Base-by-base conservation (phyloP, 2,329 filamentous ascomycete genomes). In the Colletotrichum cordylinicola region DNA sequence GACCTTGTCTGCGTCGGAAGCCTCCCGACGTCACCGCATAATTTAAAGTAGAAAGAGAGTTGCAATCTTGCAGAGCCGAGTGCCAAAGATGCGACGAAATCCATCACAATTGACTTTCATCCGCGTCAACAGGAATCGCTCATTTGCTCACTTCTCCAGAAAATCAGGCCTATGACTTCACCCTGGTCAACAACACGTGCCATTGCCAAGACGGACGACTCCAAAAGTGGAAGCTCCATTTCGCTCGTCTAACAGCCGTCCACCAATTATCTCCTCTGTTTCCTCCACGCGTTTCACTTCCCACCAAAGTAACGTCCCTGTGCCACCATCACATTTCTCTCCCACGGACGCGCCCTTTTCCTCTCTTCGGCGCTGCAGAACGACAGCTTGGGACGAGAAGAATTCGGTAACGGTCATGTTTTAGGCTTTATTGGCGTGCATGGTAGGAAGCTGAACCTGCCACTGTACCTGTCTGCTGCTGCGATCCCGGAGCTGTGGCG, bases 131-230 rank as follows among this genome's bases (percentile, higher is more conserved):
- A 52, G 0, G n/a, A 52, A 52, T 0, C n/a, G 6, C 43, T 4
- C 55, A 58, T 29, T 12, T 8, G 21, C 27, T 0, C 6, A 0
- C 27, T 58, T 4, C 21, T 29, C 27, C 55, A 29, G 55, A 58
- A 35, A 24, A 43, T 48, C 43, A 7, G 6, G 33, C 39, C 35
- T 13, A 56, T 68, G 39, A 64, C 33, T 64, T 43, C 43, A 64
- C 43, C 56, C 29, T n/a, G 2, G 64, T 8, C 33, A 7, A 1
- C 33, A 62, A n/a, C 70, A 60, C 64, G 35, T 69, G 58, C 64
- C 56, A 37, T 8, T 39, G 74, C 74, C 70, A 76, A 76, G 74
- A 73, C 70, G 64, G 64, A 64, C 64, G 70, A 65, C 43, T 39
- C 70, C 70, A 18, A 60, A 65, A 69, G 37, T 39, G 70, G 70